Evolutionary conservation across 139 green algal species (phyloP).

Genomic region (Micromonas commoda): DNA sequence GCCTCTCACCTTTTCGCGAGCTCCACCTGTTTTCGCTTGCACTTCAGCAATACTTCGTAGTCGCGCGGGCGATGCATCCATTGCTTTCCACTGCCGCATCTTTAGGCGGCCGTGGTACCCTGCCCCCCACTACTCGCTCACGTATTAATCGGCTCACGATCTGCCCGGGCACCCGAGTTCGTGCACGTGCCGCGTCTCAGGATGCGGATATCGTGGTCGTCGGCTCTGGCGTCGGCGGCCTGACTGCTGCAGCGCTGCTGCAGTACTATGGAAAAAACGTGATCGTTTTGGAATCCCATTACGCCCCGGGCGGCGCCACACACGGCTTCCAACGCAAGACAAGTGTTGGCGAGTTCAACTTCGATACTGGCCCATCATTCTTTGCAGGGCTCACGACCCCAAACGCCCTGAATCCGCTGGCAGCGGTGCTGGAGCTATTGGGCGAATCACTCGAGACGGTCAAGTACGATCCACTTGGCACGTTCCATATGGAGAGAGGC

Average conservation of each 20-base stretch:
- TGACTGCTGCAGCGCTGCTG: conserved; percentile 70
- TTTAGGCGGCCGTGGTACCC: no score
- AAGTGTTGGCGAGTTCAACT: conserved; percentile 56
- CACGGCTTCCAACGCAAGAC: conserved; percentile 65
- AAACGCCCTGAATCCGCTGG: conserved; percentile 52
- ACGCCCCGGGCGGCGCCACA: conserved; percentile 67
- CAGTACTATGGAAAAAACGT: conserved; percentile 64
- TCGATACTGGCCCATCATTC: conserved; percentile 83
- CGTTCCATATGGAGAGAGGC: conserved; percentile 32
- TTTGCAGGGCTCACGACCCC: conserved; percentile 60
- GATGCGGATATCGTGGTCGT: conserved; percentile 47
- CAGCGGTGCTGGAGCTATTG: conserved; percentile 53
- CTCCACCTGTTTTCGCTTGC: no score
- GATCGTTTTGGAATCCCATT: conserved; percentile 53
- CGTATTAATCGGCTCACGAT: no score
- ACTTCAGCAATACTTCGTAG: no score
- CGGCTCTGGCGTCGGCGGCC: conserved; percentile 66
- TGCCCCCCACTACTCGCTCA: no score
- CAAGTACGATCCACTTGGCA: conserved; percentile 61
- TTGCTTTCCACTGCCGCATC: no score
- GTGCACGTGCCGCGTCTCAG: no score
- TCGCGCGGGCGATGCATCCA: no score
- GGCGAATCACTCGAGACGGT: conserved; percentile 49
- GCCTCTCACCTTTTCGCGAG: no score
- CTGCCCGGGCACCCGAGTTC: no score